Evolutionary conservation across 192 early-diverging fungal genomes (phyloP).

Genomic region (Dissophora globulifera): DNA sequence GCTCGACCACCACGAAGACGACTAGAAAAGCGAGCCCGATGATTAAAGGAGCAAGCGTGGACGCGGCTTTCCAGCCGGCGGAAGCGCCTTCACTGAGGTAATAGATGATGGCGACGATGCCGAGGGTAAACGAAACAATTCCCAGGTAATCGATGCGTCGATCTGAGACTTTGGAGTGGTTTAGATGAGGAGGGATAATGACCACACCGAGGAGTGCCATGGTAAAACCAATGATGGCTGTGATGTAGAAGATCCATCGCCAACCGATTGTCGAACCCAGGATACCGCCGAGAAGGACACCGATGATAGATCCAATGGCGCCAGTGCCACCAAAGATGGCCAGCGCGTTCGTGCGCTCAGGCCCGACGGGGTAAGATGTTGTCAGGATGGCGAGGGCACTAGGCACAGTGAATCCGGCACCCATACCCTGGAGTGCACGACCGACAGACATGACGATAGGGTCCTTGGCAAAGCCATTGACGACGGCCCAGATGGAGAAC

Average conservation of each 20-base stretch:
- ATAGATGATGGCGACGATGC: conserved; percentile 26
- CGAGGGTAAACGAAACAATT: conserved; percentile 12
- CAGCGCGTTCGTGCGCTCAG: conserved; percentile 15
- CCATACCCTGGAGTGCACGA: conserved; percentile 28
- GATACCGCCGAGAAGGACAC: conserved; percentile 23
- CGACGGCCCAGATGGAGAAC: conserved; percentile 20
- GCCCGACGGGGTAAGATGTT: conserved; percentile 13
- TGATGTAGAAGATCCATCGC: conserved; percentile 43
- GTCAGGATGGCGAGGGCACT: conserved; percentile 28
- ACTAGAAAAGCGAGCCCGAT: conserved; percentile 2
- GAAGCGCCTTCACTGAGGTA: conserved; percentile 17
- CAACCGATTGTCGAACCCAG: conserved; percentile 22
- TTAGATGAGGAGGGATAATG: background rate
- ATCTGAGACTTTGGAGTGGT: background rate
- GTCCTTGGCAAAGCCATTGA: conserved; percentile 22
- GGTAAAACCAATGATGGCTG: conserved; percentile 9
- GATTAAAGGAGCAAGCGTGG: background rate
- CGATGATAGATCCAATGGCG: conserved; percentile 12
- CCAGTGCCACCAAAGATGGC: conserved; percentile 31
- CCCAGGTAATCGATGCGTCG: conserved; percentile 15
- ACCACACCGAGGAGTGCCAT: conserved; percentile 25
- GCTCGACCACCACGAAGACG: conserved; percentile 1
- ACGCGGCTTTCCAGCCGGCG: conserved; percentile 2
- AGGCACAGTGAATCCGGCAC: conserved; percentile 27
- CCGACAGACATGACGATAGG: conserved; percentile 26